These are phyloP conservation scores for Clarireedia sp. DNA, from an alignment of 2,329 filamentous ascomycete genomes.

Conservation along the genomic window DNA sequence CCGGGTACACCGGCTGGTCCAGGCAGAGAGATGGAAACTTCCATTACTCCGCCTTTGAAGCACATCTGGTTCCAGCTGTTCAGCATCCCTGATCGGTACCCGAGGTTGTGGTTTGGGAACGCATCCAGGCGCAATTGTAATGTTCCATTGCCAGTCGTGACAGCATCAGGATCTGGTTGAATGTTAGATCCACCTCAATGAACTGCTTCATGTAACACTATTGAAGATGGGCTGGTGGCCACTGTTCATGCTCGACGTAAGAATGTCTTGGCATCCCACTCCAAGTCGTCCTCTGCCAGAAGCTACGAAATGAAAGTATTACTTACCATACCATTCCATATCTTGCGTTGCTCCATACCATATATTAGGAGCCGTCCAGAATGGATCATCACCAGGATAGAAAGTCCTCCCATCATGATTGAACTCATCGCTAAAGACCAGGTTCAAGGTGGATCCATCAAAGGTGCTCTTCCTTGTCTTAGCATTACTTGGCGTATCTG, in stretches of 20 bases:
- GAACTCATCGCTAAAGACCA: conserved; percentile 51
- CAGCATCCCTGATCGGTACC: conserved; percentile 43
- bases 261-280: neutral
- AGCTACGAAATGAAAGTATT: neutral
- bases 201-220: neutral
- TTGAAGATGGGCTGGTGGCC: too few species aligned
- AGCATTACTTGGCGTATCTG: conserved; percentile 40
- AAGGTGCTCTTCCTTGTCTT: conserved; percentile 37
- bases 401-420: conserved; percentile 45
- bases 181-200: neutral
- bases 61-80: conserved; percentile 47
- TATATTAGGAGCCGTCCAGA: conserved; percentile 43
- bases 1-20: conserved; percentile 41
- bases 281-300: too few species aligned
- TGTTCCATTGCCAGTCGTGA: conserved; percentile 40
- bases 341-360: conserved; percentile 47
- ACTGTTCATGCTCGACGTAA: too few species aligned
- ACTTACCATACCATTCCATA: conserved; percentile 32
- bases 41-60: conserved; percentile 46
- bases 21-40: conserved; percentile 44
- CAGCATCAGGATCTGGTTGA: conserved; percentile 33
- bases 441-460: conserved; percentile 36
- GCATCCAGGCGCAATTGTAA: conserved; percentile 39
- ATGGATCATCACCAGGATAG: conserved; percentile 49
- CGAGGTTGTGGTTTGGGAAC: conserved; percentile 37